These are phyloP conservation scores for Aphanomyces stellatus DNA, from an alignment of 352 stramenopile species.

Conservation along the genomic window DNA sequence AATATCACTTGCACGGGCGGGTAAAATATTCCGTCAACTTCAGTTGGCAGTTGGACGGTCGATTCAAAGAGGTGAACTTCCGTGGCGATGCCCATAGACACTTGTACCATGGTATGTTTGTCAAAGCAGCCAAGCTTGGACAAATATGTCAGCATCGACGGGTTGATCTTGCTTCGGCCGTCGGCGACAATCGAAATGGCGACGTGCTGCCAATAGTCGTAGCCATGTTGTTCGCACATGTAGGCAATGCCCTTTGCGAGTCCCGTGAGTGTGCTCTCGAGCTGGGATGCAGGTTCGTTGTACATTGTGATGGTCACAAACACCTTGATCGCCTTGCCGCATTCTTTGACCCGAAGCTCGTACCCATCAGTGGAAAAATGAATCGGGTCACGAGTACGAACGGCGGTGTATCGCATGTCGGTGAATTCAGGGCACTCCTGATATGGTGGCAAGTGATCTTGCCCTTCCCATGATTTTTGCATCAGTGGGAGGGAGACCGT, in stretches of 20 bases:
- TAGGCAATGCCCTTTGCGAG: conserved; percentile 32
- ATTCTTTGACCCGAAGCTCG: conserved; percentile 28
- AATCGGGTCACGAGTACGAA: conserved; percentile 34
- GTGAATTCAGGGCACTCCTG: conserved; percentile 28
- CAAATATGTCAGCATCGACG: conserved; percentile 30
- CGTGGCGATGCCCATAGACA: conserved; percentile 26
- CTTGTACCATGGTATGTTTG: conserved; percentile 30
- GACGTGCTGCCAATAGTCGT: conserved; percentile 34
- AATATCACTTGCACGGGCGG: conserved; percentile 41
- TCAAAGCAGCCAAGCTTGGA: conserved; percentile 31
- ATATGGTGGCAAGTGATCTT: conserved; percentile 23
- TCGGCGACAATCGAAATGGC: conserved; percentile 32
- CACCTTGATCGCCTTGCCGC: conserved; percentile 29
- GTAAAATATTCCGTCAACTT: conserved; percentile 35
- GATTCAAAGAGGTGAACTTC: conserved; percentile 39
- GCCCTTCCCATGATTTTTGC: conserved; percentile 29
- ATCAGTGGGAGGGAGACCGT: conserved; percentile 30
- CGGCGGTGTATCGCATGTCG: conserved; percentile 37
- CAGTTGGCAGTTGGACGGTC: conserved; percentile 30
- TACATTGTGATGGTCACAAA: conserved; percentile 48
- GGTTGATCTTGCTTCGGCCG: conserved; percentile 32
- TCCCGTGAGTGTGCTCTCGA: conserved; percentile 30
- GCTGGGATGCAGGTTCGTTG: conserved; percentile 36
- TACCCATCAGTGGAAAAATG: conserved; percentile 35
- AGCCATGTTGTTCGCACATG: conserved; percentile 33